Conservation (phyloP, 2,329 filamentous ascomycete genomes). For the Tolypocladium tropicale region DNA sequence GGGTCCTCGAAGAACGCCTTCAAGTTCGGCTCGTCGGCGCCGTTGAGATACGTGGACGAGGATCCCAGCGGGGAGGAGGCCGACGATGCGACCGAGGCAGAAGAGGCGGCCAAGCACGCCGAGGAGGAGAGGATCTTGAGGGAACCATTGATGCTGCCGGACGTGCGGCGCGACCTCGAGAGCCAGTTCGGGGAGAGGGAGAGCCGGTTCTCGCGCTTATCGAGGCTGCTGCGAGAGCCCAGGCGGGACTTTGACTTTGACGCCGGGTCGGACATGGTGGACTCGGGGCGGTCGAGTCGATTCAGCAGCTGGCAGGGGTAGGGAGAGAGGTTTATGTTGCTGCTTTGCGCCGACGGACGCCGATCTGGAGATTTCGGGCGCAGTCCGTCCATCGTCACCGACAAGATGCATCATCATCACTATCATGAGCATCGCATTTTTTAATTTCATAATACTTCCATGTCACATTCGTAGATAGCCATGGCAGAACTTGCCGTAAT, state of each 20-base stretch:
- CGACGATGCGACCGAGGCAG: background rate
- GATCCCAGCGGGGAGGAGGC: constrained; percentile 7
- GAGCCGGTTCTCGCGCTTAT: background rate
- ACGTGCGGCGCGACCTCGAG: background rate
- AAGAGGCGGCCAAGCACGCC: background rate
- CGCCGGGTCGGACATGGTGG: background rate
- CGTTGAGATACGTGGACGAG: constrained; percentile 10
- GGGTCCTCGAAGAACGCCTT: constrained; percentile 7
- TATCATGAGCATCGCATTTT: no score
- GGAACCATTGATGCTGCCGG: background rate
- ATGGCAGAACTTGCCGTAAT: background rate
- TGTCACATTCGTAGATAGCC: background rate
- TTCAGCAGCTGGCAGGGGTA: background rate
- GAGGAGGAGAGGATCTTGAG: background rate
- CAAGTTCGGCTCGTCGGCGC: constrained; percentile 9
- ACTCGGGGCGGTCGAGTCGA: background rate
- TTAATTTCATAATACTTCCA: background rate
- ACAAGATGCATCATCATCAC: background rate
- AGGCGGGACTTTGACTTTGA: background rate
- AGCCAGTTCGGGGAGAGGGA: background rate
- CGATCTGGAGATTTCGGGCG: background rate
- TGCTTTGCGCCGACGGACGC: no score
- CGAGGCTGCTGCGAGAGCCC: background rate
- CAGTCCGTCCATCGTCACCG: no score
- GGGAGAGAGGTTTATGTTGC: background rate